Evolutionary conservation across 768 basidiomycete genomes (phyloP).

Genomic region (Phlebiopsis flavidoalba): DNA sequence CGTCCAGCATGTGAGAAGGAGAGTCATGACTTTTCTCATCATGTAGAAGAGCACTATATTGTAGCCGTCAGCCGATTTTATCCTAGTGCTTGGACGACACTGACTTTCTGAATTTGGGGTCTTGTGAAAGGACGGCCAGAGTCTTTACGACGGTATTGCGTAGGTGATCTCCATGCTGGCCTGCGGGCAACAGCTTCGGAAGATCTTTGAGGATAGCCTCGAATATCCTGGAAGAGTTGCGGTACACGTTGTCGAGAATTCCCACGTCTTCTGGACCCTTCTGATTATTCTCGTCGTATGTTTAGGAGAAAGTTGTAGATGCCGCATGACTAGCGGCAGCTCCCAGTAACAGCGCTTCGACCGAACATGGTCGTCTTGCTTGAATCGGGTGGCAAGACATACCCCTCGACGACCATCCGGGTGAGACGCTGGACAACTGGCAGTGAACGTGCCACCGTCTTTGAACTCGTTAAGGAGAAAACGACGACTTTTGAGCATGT

Average conservation of each 20-base stretch:
- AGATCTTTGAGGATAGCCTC: neutral
- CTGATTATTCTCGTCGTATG: neutral
- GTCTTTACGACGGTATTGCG: neutral
- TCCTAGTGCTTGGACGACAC: neutral
- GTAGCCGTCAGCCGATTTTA: neutral
- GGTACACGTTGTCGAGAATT: neutral
- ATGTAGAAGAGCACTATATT: neutral
- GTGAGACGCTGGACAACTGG: neutral
- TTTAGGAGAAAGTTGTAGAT: neutral
- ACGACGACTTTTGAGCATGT: neutral
- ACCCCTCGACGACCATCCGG: neutral
- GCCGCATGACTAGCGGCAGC: neutral
- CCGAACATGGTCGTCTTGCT: neutral
- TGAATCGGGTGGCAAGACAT: neutral
- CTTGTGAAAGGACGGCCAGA: neutral
- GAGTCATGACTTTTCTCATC: neutral
- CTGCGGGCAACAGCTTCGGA: neutral
- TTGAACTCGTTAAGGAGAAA: too few relatives aligned
- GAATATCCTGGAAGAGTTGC: neutral
- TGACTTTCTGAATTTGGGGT: neutral
- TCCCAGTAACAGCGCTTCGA: slow-evolving; percentile 1
- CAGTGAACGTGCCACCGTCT: neutral
- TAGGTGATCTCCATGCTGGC: neutral
- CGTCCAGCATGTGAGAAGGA: slow-evolving; percentile 1
- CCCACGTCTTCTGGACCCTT: neutral